Conservation (phyloP, 768 basidiomycete genomes). For the Tulasnella sp. region DNA sequence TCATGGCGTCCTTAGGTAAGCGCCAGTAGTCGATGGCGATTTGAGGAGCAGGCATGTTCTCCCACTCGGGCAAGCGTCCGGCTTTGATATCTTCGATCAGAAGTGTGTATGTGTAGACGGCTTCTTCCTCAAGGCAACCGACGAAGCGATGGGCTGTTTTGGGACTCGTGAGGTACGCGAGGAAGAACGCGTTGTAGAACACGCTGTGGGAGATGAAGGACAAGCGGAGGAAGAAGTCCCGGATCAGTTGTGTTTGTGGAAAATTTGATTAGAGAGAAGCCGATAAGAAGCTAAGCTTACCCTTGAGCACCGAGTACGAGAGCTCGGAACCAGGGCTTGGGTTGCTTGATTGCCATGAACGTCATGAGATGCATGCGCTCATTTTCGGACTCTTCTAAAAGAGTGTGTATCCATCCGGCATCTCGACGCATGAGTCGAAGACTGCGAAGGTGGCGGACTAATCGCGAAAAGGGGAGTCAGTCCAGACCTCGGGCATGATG, state of each 20-base stretch:
- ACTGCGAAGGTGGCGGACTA: conserved; percentile 76
- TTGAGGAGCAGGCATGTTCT: conserved; percentile 67
- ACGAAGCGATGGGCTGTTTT: conserved; percentile 74
- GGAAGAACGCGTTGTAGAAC: conserved; percentile 77
- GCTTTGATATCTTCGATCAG: conserved; percentile 80
- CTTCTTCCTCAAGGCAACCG: conserved; percentile 90
- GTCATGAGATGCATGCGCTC: conserved; percentile 97
- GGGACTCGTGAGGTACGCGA: conserved; percentile 57
- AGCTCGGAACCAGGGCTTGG: conserved; percentile 73
- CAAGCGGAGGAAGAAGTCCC: neutral
- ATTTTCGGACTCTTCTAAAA: conserved; percentile 92
- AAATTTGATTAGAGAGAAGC: neutral
- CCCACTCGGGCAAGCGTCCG: conserved; percentile 78
- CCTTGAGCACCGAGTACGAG: conserved; percentile 89
- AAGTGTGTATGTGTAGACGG: conserved; percentile 84
- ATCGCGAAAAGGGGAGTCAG: conserved; percentile 17
- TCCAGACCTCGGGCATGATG: neutral
- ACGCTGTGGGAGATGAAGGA: conserved; percentile 39
- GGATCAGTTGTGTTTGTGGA: neutral
- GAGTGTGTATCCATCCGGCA: conserved; percentile 83
- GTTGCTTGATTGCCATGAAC: conserved; percentile 87
- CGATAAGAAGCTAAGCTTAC: neutral
- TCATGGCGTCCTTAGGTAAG: conserved; percentile 60
- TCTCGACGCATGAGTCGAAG: conserved; percentile 73
- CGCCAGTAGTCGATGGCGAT: conserved; percentile 98